Evolutionary conservation across 805 yeast genomes (phyloP), one percentile per base, ranked within the genome.

Genomic region (Cyberlindnera veronae): DNA sequence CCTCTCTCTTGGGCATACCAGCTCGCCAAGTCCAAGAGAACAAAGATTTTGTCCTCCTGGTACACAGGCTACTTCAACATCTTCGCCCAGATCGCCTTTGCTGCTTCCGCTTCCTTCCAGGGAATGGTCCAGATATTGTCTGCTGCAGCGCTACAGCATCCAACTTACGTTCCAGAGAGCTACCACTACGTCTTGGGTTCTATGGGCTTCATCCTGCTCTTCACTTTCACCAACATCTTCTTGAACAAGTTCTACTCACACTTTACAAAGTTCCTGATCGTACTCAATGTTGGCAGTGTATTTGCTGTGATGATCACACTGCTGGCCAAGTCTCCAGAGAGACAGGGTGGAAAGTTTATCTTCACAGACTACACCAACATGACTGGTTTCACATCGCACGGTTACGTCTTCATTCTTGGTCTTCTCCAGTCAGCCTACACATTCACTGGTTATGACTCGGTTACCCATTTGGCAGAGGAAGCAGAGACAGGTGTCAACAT

Each of bases 391-490:
- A 15, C 39, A 1, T 48, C 57, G 9, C 56, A 54, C 36, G 54
- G 54, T 3, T 52, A 52, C 31, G 58, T 54, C 35, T 55, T 54
- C 45, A 52, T 55, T 28, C 34, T 55, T 32, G 60, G 60, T 39
- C 39, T 55, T 13, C 38, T 55, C 15, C 60, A 54, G 34, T 45
- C 52, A 21, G 58, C 57, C 11, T 54, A 49, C 36, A 54, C 58
- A 10, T 54, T 64, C 31, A 52, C 64, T 4, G 57, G 64, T 36
- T 62, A 58, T 38, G 69, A 64, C 45, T 59, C 63, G 4, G 60
- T 61, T 3, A 55, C 63, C 9, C 68, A 62, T 42, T 54, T 61
- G 50, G 63, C 67, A 2, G 66, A 62, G 39, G 67, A 63, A 45
- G 56, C 63, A n/a, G 54, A 54, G 16, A 37, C 54, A 4, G 46